These are phyloP conservation scores for Ganoderma lucidum DNA, from an alignment of 1,284 basidiomycete species.

Conservation along the genomic window DNA sequence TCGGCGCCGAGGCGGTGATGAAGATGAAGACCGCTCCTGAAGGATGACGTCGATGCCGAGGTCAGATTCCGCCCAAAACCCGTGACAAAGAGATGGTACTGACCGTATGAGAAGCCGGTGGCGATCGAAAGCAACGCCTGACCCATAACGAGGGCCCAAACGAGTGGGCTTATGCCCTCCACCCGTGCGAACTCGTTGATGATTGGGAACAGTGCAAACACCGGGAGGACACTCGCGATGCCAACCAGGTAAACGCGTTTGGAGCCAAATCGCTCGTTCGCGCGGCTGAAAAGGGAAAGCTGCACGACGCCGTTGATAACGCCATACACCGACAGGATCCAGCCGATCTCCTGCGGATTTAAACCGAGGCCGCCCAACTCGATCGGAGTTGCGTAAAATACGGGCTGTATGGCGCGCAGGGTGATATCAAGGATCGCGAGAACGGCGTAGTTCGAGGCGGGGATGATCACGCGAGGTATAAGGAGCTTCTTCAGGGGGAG, in stretches of 20 bases:
- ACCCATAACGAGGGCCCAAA: slow-evolving; percentile 58
- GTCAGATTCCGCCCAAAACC: neutral
- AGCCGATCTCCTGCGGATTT: slow-evolving; percentile 41
- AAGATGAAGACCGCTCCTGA: slow-evolving; percentile 69
- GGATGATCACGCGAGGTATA: slow-evolving; percentile 53
- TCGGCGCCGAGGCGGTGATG: slow-evolving; percentile 46
- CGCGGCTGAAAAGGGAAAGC: slow-evolving; percentile 59
- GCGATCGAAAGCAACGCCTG: slow-evolving; percentile 59
- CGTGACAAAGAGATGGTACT: slow-evolving; percentile 11
- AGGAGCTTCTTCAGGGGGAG: slow-evolving; percentile 57
- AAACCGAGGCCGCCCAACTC: slow-evolving; percentile 66
- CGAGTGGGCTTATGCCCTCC: slow-evolving; percentile 45
- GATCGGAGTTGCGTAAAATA: slow-evolving; percentile 69
- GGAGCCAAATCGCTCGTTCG: slow-evolving; percentile 58
- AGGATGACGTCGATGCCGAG: neutral
- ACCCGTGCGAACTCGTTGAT: slow-evolving; percentile 58
- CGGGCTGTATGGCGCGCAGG: slow-evolving; percentile 60
- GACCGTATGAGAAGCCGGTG: slow-evolving; percentile 66
- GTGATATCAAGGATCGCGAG: slow-evolving; percentile 67
- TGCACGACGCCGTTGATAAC: slow-evolving; percentile 62
- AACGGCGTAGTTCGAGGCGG: slow-evolving; percentile 62
- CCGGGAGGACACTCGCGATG: slow-evolving; percentile 54
- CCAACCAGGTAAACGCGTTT: slow-evolving; percentile 58
- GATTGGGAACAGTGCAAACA: slow-evolving; percentile 63
- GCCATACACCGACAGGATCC: slow-evolving; percentile 53